Conservation (phyloP, 2,329 filamentous ascomycete genomes). For the Harringtonia aguacate region DNA sequence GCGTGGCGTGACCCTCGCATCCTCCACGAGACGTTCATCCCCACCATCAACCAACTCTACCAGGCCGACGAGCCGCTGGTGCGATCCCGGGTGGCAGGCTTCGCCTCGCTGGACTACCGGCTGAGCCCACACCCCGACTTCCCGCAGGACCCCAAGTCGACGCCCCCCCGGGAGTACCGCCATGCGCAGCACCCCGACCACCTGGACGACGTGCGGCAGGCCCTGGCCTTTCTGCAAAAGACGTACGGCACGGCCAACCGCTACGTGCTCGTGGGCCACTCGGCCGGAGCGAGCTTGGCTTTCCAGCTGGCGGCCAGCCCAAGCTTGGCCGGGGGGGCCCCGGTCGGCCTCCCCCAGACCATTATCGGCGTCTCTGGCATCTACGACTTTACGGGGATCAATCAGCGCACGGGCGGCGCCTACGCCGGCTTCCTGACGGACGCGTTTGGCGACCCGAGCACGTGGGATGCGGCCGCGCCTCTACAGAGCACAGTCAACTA, state of each 20-base stretch:
- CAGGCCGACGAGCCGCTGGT: background rate
- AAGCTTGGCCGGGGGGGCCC: constrained; percentile 12
- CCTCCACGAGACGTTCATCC: constrained; percentile 31
- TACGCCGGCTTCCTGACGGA: constrained; percentile 33
- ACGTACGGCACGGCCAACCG: constrained; percentile 19
- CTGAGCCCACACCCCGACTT: constrained; percentile 42
- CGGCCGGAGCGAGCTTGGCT: constrained; percentile 51
- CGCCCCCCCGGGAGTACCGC: constrained; percentile 21
- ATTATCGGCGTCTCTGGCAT: constrained; percentile 56
- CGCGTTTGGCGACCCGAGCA: constrained; percentile 47
- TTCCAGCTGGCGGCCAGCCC: constrained; percentile 46
- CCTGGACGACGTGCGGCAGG: constrained; percentile 42
- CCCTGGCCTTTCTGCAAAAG: constrained; percentile 32
- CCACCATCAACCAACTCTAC: constrained; percentile 19
- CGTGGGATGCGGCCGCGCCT: constrained; percentile 48
- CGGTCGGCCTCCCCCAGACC: constrained; percentile 30
- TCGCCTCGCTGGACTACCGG: constrained; percentile 55
- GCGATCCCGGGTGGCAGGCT: constrained; percentile 37
- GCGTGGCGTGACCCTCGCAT: constrained; percentile 51
- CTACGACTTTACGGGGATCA: constrained; percentile 50
- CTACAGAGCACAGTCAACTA: too few species aligned
- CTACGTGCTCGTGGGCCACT: constrained; percentile 52
- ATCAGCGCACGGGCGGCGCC: constrained; percentile 39
- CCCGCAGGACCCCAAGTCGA: constrained; percentile 30
- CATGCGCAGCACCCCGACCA: constrained; percentile 49